phyloP scores from a whole-genome alignment of 768 basidiomycete genomes.

The Pulveroboletus sp. region DNA sequence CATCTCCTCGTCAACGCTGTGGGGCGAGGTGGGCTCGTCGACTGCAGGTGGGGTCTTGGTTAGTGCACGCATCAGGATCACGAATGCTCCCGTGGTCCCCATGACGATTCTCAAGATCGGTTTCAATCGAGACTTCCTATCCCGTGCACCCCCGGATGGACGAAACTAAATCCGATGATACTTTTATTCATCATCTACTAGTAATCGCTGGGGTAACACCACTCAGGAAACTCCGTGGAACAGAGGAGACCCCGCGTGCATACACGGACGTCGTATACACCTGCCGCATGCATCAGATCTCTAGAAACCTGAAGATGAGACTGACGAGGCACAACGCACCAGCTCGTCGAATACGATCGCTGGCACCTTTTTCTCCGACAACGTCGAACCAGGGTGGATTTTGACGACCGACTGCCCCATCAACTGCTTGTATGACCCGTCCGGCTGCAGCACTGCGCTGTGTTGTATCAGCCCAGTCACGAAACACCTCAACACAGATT shows the following conservation, averaged over 20 bases:
- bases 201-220: constrained; percentile 13
- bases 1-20: too few relatives aligned
- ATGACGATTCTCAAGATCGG: too few relatives aligned
- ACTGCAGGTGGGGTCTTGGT: too few relatives aligned
- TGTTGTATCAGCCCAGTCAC: constrained; percentile 77
- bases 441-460: constrained; percentile 77
- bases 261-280: constrained; percentile 82
- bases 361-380: constrained; percentile 76
- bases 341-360: constrained; percentile 94
- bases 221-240: constrained; percentile 55
- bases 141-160: too few relatives aligned
- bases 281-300: constrained; percentile 34
- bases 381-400: constrained; percentile 84
- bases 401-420: constrained; percentile 79
- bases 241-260: constrained; percentile 84
- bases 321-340: constrained; percentile 48
- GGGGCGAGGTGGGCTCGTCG: too few relatives aligned
- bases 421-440: constrained; percentile 82
- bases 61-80: too few relatives aligned
- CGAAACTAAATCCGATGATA: too few relatives aligned
- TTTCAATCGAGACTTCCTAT: too few relatives aligned
- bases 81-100: too few relatives aligned
- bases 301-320: neutral
- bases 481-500: constrained; percentile 66
- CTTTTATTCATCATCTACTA: constrained; percentile 18